Base-by-base conservation (phyloP, 225 moss, liverwort and hornwort species). In the Sphagnum tenellum region DNA sequence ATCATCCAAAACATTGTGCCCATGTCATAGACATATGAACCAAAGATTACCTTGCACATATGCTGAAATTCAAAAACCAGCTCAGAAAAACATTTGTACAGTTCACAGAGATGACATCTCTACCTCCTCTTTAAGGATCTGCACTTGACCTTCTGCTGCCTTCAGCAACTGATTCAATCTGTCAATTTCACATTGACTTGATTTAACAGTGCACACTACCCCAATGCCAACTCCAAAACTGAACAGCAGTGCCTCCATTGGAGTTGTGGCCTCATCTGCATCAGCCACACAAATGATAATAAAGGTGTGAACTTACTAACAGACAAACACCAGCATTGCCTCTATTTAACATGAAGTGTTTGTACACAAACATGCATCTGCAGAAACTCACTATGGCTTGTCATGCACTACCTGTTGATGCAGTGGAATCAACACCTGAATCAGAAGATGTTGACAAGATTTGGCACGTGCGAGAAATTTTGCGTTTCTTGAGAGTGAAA, bases 171-270 rank as follows among this genome's bases (percentile, higher is more conserved):
- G 74, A 57, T 57, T 78, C 63, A 90, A 50, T 66, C 77, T 83
- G 63, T 81, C 67, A 48, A 76, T 74, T 69, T 93, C 90, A 65
- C 56, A 14, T n/a, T 87, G 78, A 7, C 73, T 75, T 59, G 66
- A 63, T 47, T 78, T 72, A 12, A 85, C 73, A 64, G 62, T 66
- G 45, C 80, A 85, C 79, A 80, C 78, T 5, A 93, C 79, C 64
- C 98, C 98, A 69, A 93, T 77, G 57, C 83, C 86, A 46, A 98
- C 77, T 74, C 93, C 93, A 63, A 90, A 88, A 80, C 90, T 79
- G 59, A 90, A 98, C 3, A 93, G 75, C 48, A 98, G 76, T 56
- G 83, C 82, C 70, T 93, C 98, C 73, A 87, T 80, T 47, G 90
- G 82, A 64, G 78, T 72, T 63, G 78, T 56, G 5, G 73, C 74